Base-by-base conservation (phyloP, 2,329 filamentous ascomycete species). In the Scytalidium sp. region DNA sequence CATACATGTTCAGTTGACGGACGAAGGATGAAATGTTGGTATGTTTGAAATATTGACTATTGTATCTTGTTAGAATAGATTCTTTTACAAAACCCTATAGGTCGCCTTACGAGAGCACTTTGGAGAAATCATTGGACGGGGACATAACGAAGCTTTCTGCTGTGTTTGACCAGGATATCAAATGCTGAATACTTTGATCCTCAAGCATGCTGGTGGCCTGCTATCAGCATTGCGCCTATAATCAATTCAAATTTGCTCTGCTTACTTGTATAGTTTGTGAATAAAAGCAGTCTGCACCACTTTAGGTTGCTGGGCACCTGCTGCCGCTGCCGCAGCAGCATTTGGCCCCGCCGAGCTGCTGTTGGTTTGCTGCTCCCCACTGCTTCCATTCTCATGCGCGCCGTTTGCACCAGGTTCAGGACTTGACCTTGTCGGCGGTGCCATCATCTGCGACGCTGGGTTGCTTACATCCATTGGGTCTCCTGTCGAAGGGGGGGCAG, bases 131-230 rank as follows among this genome's bases (percentile, higher is more conserved):
- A 63, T 89, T 89, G 8, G 92, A 96, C 15, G 94, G 94, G 19
- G 92, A 96, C 90, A 99, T 97, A 64, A 99, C 91, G 68, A 99
- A 99, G 71, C 94, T 97, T 68, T 99, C 94, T 52, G 92, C 91
- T 45, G 88, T 88, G 60, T 78, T 85, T 2, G 93, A 96, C 94
- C 94, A 99, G 8, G 93, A 96, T 64, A 99, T 99, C 54, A 99
- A 76, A 69, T 97, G 92, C 63, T 94, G 88, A 54, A 99, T 99
- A 61, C 78, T 87, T 29, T 85, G 85, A 67, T 99, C 94, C 69
- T 99, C 94, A 54, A 99, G 78, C 94, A 99, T 97, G 72, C 93
- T 97, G 65, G 56, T 42, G 45, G 32, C n/a, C n/a, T n/a, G 50
- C 13, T 13, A 52, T 62, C 45, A 64, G 56, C 45, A 50, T 21